Evolutionary conservation across 176 grass and related monocot species (phyloP).

Genomic region (Tillandsia leiboldiana): DNA sequence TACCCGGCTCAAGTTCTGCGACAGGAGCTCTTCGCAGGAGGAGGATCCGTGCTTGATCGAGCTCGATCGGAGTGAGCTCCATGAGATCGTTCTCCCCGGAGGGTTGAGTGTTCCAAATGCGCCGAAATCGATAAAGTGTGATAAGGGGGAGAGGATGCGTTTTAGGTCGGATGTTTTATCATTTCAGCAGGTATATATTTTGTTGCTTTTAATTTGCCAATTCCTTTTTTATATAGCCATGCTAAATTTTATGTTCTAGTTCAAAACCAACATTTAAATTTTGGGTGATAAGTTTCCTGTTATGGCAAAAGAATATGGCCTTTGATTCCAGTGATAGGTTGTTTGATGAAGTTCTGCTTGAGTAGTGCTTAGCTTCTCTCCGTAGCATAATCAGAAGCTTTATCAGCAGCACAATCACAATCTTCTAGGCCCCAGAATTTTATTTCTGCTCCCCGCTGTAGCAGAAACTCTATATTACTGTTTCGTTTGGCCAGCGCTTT

Average conservation of each 20-base stretch:
- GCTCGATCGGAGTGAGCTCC: slow-evolving; percentile 38
- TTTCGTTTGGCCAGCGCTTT: too few species aligned
- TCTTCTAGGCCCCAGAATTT: too few species aligned
- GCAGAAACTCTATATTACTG: too few species aligned
- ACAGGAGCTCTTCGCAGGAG: slow-evolving; percentile 12
- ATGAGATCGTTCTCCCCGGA: slow-evolving; percentile 68
- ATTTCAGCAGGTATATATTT: slow-evolving; percentile 71
- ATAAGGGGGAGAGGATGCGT: slow-evolving; percentile 74
- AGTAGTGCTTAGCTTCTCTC: too few species aligned
- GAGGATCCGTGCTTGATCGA: slow-evolving; percentile 59
- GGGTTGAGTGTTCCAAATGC: slow-evolving; percentile 39
- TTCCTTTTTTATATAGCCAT: neutral
- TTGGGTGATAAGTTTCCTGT: neutral
- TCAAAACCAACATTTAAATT: neutral
- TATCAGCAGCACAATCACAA: too few species aligned
- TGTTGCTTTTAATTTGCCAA: neutral
- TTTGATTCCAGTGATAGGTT: too few species aligned
- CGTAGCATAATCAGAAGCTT: too few species aligned
- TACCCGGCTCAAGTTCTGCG: slow-evolving; percentile 79
- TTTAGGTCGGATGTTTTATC: slow-evolving; percentile 81
- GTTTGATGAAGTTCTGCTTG: too few species aligned
- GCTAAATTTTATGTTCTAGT: neutral
- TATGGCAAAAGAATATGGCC: too few species aligned
- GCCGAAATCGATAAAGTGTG: slow-evolving; percentile 69
- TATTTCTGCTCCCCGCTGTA: too few species aligned